A percentile compares a stretch with the other conserved stretches of the same genome.
Conservation (phyloP, 305 asterid genomes). For the Fraxinus ornus region DNA sequence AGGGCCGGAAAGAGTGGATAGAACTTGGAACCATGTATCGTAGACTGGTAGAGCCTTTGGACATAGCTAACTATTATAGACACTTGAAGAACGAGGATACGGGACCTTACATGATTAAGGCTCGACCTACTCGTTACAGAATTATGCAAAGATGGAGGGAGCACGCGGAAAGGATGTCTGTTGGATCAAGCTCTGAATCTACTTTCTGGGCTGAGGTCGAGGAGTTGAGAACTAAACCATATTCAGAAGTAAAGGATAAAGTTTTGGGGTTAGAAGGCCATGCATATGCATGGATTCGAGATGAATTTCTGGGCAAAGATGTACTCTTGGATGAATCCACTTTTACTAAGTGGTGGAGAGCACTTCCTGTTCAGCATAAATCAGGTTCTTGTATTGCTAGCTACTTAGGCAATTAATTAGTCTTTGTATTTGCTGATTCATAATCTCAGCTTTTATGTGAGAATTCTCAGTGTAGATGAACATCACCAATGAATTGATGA, state of each 20-base stretch:
- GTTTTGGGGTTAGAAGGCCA: conserved; percentile 50
- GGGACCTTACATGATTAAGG: conserved; percentile 76
- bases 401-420: conserved; percentile 8
- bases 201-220: conserved; percentile 95
- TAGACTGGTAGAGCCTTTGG: conserved; percentile 73
- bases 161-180: conserved; percentile 50
- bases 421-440: neutral
- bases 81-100: conserved; percentile 76
- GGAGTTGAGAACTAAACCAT: conserved; percentile 55
- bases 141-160: conserved; percentile 78
- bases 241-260: conserved; percentile 41
- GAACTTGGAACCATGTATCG: conserved; percentile 66
- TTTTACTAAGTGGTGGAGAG: conserved; percentile 78
- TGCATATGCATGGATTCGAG: conserved; percentile 40
- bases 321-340: conserved; percentile 72
- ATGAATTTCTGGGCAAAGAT: conserved; percentile 45
- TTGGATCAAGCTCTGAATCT: conserved; percentile 49
- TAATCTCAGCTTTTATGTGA: neutral
- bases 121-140: conserved; percentile 68
- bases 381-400: conserved; percentile 41
- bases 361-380: conserved; percentile 57
- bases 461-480: neutral
- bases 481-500: neutral
- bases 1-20: conserved; percentile 71
- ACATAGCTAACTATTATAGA: conserved; percentile 81